Percentiles rank a stretch among this genome's conserved stretches.
Evolutionary conservation across 768 basidiomycete species (phyloP).

Genomic region (Boletellus emodensis): DNA sequence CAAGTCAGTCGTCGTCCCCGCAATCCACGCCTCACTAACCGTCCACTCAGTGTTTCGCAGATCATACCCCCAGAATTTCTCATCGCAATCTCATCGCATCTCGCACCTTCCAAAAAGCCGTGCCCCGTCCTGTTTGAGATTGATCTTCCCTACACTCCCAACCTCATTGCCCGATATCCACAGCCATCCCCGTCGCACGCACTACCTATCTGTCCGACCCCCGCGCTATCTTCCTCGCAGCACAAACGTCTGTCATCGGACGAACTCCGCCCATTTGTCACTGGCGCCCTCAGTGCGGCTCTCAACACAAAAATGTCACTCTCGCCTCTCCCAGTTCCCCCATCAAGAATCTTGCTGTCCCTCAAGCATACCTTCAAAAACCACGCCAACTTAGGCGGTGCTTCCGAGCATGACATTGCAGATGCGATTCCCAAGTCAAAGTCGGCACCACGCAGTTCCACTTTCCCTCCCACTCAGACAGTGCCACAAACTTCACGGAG

Average conservation of each 20-base stretch:
- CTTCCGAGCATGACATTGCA: neutral
- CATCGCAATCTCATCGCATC: conserved; percentile 38
- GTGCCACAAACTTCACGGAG: conserved; percentile 1
- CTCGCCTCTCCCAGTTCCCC: conserved; percentile 15
- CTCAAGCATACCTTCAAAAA: conserved; percentile 20
- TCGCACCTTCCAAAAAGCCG: conserved; percentile 16
- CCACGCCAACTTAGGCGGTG: neutral
- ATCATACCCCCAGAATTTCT: conserved; percentile 52
- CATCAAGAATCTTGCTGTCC: conserved; percentile 18
- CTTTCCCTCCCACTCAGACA: conserved; percentile 1
- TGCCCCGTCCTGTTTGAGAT: conserved; percentile 36
- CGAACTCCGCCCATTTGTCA: conserved; percentile 15
- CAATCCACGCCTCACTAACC: neutral
- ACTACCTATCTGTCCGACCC: conserved; percentile 14
- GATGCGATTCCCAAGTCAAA: conserved; percentile 3
- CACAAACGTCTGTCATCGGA: conserved; percentile 6
- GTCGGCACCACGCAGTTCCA: neutral
- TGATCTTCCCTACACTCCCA: conserved; percentile 29
- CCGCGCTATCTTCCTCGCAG: conserved; percentile 15
- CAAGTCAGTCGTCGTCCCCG: conserved; percentile 48
- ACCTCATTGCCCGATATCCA: conserved; percentile 38
- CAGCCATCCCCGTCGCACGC: conserved; percentile 41
- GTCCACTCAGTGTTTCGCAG: conserved; percentile 43
- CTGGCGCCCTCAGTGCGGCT: conserved; percentile 22
- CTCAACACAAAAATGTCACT: conserved; percentile 16